Evolutionary conservation across 768 basidiomycete genomes (phyloP).

Genomic region (Fistulinella prunicolor): DNA sequence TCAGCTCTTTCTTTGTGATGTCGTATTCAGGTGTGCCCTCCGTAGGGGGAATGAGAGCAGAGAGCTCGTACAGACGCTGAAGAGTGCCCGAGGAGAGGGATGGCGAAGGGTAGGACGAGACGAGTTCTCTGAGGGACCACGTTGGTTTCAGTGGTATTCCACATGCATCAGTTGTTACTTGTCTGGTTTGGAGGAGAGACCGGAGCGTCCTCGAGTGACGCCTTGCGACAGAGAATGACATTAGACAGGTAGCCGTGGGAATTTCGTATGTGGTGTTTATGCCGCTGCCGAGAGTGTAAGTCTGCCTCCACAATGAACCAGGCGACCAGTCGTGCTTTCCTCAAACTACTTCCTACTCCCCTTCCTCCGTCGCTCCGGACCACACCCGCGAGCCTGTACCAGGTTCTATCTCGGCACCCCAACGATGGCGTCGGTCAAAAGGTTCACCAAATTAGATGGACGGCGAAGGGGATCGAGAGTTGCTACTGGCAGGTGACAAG

Average conservation of each 20-base stretch:
- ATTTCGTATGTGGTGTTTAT: no score
- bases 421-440: constrained; percentile 62
- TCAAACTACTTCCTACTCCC: constrained; percentile 53
- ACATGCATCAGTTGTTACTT: constrained; percentile 47
- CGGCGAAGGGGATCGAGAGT: constrained; percentile 57
- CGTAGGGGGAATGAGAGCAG: constrained; percentile 67
- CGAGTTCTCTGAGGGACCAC: constrained; percentile 76
- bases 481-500: constrained; percentile 78
- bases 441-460: constrained; percentile 76
- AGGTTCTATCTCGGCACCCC: constrained; percentile 69
- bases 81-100: constrained; percentile 55
- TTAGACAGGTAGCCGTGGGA: constrained; percentile 9
- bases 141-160: constrained; percentile 67
- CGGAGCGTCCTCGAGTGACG: no score
- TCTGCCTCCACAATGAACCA: constrained; percentile 21
- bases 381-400: constrained; percentile 62
- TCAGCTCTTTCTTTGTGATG: constrained; percentile 55
- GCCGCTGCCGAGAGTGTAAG: no score
- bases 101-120: constrained; percentile 76
- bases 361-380: constrained; percentile 60
- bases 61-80: constrained; percentile 63
- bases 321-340: constrained; percentile 36
- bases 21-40: constrained; percentile 53
- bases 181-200: constrained; percentile 5
- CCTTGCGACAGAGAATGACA: no score